A percentile compares a stretch with the other conserved stretches of the same genome.
phyloP scores from a whole-genome alignment of 192 early-diverging fungal species.

The Allomyces arbusculus region DNA sequence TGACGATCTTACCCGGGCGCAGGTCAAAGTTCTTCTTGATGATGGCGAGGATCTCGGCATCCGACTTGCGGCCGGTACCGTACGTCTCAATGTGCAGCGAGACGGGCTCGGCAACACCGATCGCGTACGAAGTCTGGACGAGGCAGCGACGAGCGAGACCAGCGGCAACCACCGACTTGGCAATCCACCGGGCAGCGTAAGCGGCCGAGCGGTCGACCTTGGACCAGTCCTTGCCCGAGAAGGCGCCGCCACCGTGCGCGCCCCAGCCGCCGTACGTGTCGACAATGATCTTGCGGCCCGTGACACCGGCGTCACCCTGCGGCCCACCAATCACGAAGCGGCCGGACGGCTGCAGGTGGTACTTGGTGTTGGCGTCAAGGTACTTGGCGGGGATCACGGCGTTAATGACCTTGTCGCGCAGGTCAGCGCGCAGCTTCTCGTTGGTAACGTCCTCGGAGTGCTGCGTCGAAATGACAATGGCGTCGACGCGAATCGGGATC shows the following conservation, averaged over 20 bases:
- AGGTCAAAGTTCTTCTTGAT: conserved; percentile 98
- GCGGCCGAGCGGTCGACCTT: conserved; percentile 98
- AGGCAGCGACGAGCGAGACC: conserved; percentile 77
- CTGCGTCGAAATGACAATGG: conserved; percentile 93
- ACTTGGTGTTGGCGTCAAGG: conserved; percentile 70
- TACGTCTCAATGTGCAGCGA: conserved; percentile 93
- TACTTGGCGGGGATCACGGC: conserved; percentile 77
- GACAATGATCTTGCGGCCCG: conserved; percentile 90
- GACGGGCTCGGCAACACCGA: conserved; percentile 91
- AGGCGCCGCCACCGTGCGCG: conserved; percentile 95
- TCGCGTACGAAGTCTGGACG: conserved; percentile 96
- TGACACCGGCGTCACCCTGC: conserved; percentile 98
- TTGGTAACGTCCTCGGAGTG: conserved; percentile 74
- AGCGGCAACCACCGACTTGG: conserved; percentile 89
- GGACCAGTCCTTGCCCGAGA: conserved; percentile 99
- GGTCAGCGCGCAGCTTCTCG: conserved; percentile 62
- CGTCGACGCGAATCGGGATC: conserved; percentile 85
- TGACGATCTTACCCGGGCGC: conserved; percentile 93
- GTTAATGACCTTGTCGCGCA: conserved; percentile 85
- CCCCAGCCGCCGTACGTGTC: conserved; percentile 75
- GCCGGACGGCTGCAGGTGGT: conserved; percentile 97
- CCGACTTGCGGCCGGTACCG: conserved; percentile 77
- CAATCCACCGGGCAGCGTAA: conserved; percentile 93
- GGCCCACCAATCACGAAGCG: conserved; percentile 98
- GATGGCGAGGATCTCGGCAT: conserved; percentile 76